These are phyloP conservation scores for Suhomyces canberraensis DNA, from an alignment of 805 yeast genomes.

Conservation along the genomic window DNA sequence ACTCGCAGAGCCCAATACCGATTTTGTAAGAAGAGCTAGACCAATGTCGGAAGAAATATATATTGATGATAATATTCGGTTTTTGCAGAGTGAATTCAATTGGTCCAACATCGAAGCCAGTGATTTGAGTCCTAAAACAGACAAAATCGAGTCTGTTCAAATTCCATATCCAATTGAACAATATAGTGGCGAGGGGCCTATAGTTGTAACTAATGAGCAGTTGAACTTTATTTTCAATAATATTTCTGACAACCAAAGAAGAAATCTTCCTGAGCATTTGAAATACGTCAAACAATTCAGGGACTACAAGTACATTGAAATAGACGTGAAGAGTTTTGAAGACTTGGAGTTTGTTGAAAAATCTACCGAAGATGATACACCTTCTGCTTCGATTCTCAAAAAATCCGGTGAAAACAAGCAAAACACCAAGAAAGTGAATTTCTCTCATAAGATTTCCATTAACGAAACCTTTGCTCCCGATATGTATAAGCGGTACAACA, in stretches of 20 bases:
- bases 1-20: slow-evolving; percentile 1
- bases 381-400: slow-evolving; percentile 5
- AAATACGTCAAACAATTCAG: slow-evolving; percentile 35
- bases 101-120: slow-evolving; percentile 16
- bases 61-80: slow-evolving; percentile 30
- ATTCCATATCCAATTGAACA: slow-evolving; percentile 1
- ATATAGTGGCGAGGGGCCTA: slow-evolving; percentile 12
- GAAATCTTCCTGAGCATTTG: slow-evolving; percentile 30
- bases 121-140: slow-evolving; percentile 4
- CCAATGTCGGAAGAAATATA: slow-evolving; percentile 22
- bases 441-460: slow-evolving; percentile 46
- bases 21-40: slow-evolving; percentile 4
- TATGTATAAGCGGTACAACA: slow-evolving; percentile 54
- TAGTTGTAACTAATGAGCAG: slow-evolving; percentile 24
- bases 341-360: slow-evolving; percentile 10
- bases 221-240: slow-evolving; percentile 22
- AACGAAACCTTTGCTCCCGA: slow-evolving; percentile 52
- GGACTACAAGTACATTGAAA: slow-evolving; percentile 30
- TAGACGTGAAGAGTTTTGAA: slow-evolving; percentile 31
- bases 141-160: background rate
- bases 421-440: slow-evolving; percentile 31
- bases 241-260: slow-evolving; percentile 19
- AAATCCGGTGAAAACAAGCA: slow-evolving; percentile 1
- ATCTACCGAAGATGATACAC: background rate
- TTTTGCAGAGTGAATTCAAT: slow-evolving; percentile 24